Evolutionary conservation across 192 early-diverging fungal genomes (phyloP).

Genomic region (Backusella sp.): DNA sequence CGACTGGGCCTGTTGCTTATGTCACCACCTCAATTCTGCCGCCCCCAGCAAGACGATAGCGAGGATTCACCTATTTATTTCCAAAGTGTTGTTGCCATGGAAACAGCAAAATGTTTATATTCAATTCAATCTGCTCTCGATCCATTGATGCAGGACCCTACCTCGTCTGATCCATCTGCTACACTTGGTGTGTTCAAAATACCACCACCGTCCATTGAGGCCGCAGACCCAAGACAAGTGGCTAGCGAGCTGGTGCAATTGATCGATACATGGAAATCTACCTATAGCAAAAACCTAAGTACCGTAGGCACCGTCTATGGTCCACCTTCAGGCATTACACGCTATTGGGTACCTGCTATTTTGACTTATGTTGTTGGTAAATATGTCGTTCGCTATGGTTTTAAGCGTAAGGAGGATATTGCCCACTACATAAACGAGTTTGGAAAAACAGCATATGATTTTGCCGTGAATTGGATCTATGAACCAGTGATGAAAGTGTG

Average conservation of each 20-base stretch:
- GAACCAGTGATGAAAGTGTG: slow-evolving; percentile 70
- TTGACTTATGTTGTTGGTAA: slow-evolving; percentile 43
- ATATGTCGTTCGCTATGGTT: slow-evolving; percentile 43
- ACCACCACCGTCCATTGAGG: neutral
- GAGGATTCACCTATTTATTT: neutral
- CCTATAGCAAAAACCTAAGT: slow-evolving; percentile 36
- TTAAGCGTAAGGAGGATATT: slow-evolving; percentile 52
- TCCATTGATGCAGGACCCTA: slow-evolving; percentile 18
- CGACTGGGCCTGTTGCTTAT: slow-evolving; percentile 63
- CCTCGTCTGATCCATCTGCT: neutral
- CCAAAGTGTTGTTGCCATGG: neutral
- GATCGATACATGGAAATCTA: slow-evolving; percentile 30
- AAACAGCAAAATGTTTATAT: slow-evolving; percentile 15
- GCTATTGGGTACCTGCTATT: slow-evolving; percentile 70
- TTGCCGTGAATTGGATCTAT: slow-evolving; percentile 77
- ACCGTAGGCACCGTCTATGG: slow-evolving; percentile 45
- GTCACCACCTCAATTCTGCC: slow-evolving; percentile 39
- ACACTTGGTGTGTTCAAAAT: neutral
- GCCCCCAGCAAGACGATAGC: neutral
- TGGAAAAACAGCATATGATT: slow-evolving; percentile 57
- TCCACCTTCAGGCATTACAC: slow-evolving; percentile 51
- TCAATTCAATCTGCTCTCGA: slow-evolving; percentile 21
- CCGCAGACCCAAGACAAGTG: neutral
- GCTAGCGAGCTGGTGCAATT: slow-evolving; percentile 3
- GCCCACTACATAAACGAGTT: slow-evolving; percentile 46